Percentiles rank a stretch among this genome's conserved stretches.
phyloP scores from a whole-genome alignment of 345 rosid genomes.

The Orychophragmus violaceus region DNA sequence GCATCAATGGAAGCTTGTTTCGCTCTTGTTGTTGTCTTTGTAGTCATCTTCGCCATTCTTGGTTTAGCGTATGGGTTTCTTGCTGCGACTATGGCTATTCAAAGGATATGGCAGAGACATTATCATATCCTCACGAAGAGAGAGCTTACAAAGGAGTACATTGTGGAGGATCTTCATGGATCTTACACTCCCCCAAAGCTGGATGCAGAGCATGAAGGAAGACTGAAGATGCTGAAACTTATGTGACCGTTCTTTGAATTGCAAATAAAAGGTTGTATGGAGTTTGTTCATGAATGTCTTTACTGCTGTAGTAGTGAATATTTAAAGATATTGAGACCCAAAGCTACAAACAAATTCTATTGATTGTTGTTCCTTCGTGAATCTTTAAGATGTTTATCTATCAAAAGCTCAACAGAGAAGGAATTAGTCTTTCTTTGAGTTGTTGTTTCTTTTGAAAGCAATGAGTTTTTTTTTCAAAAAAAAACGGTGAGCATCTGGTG shows the following conservation, averaged over 20 bases:
- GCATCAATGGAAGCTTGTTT: slow-evolving; percentile 96
- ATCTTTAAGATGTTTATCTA: not conserved
- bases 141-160: slow-evolving; percentile 87
- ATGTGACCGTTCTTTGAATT: slow-evolving; percentile 30
- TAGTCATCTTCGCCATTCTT: slow-evolving; percentile 80
- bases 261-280: slow-evolving; percentile 10
- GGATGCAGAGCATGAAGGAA: slow-evolving; percentile 71
- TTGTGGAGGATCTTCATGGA: slow-evolving; percentile 90
- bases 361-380: not conserved
- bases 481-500: not conserved
- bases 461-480: too few species aligned
- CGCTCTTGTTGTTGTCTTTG: slow-evolving; percentile 72
- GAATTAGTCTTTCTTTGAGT: not conserved
- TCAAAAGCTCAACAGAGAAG: not conserved
- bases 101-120: slow-evolving; percentile 95
- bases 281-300: slow-evolving; percentile 2
- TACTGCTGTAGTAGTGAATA: not conserved
- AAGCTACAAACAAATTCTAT: not conserved
- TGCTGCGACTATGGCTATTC: slow-evolving; percentile 89
- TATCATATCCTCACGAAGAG: slow-evolving; percentile 88
- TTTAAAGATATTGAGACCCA: not conserved
- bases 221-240: slow-evolving; percentile 73
- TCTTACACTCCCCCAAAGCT: slow-evolving; percentile 73
- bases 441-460: not conserved
- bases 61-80: slow-evolving; percentile 95